Base-by-base conservation (phyloP, 768 basidiomycete species). In the Tylopilus plumbeoviolaceoides region DNA sequence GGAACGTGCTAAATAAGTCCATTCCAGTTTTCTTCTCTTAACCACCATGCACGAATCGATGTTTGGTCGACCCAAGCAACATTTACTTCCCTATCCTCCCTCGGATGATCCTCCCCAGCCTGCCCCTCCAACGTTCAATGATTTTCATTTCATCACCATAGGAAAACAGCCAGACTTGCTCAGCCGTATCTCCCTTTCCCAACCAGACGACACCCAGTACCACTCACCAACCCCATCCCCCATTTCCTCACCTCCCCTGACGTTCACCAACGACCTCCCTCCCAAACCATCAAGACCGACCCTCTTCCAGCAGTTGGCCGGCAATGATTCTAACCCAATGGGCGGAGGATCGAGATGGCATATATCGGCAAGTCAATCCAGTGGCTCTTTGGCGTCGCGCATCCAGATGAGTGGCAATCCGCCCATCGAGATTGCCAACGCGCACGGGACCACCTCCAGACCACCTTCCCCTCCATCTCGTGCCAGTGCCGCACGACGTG, bases 161-260 rank as follows among this genome's bases (percentile, higher is more conserved):
- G 83, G 83, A 27, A 75, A 79, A 59, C 66, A 70, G 53, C 82
- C 83, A 0, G 67, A 71, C 14, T 68, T 85, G 18, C 71, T 85
- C 25, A 75, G 72, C 55, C 79, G 84, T 21, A 70, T 85, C 33
- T 73, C 77, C 30, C 62, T 64, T 36, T 61, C 70, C 3, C 62
- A 69, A 40, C 61, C 69, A 21, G 65, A 66, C 40, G 43, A 57
- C 6, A 35, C 20, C 2, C 44, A 49, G 5, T 70, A 72, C 48
- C 65, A 62, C 48, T 66, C 68, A 0, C 59, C 64, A 7, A 57
- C 71, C 5, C 66, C 68, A 7, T 58, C 62, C 0, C 58, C 63
- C 3, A 40, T 36, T 6, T 48, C 60, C 33, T 48, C 48, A 5
- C 47, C 56, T 39, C 54, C 46, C 21, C 50, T 44, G 41, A 1